These are phyloP conservation scores for Entomortierella beljakovae DNA, from an alignment of 192 early-diverging fungal species.

Conservation along the genomic window DNA sequence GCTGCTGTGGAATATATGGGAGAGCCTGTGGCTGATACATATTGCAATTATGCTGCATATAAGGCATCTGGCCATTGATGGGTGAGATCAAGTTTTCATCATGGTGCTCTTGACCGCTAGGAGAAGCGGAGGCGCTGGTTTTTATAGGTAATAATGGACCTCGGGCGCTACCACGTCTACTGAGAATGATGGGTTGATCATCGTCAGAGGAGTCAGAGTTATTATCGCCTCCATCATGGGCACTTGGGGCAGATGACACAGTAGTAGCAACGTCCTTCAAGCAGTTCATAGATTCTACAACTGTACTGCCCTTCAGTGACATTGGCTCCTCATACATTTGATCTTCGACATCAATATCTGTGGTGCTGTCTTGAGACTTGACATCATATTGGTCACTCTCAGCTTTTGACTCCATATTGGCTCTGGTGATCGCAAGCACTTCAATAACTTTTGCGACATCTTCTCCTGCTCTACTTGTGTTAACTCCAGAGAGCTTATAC, in stretches of 20 bases:
- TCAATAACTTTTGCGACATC: constrained; percentile 23
- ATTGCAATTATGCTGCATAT: neutral
- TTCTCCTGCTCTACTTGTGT: neutral
- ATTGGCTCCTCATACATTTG: neutral
- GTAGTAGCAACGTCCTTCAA: neutral
- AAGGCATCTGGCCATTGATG: constrained; percentile 13
- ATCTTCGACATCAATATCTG: neutral
- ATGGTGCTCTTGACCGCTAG: neutral
- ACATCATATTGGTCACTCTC: neutral
- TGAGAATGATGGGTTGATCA: constrained; percentile 42
- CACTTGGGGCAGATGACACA: too few species aligned
- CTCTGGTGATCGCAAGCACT: constrained; percentile 8
- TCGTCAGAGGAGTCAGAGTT: constrained; percentile 23
- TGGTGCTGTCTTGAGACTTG: neutral
- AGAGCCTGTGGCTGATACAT: constrained; percentile 11
- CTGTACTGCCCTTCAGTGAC: constrained; percentile 1
- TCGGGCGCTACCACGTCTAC: constrained; percentile 13
- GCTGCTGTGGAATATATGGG: constrained; percentile 12
- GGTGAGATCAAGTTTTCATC: neutral
- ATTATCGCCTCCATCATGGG: too few species aligned
- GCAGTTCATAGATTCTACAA: neutral
- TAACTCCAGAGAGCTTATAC: neutral
- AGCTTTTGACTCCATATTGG: neutral
- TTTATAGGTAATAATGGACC: too few species aligned
- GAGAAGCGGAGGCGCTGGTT: neutral